Conservation (phyloP, 2,329 filamentous ascomycete genomes). For the Colletotrichum sp. region DNA sequence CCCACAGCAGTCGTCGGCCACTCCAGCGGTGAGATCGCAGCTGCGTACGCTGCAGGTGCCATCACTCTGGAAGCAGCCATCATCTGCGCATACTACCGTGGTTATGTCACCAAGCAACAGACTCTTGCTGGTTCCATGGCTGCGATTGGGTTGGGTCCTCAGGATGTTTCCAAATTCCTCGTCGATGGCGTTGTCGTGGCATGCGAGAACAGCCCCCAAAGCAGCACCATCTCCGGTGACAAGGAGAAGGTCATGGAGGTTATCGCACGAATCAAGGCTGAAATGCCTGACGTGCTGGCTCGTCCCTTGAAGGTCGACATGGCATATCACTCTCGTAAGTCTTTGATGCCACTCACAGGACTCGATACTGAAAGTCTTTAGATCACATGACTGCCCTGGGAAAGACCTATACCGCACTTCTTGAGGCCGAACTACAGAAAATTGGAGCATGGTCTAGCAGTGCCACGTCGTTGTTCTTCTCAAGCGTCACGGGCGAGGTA, state of each 20-base stretch:
- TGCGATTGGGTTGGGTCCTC: background rate
- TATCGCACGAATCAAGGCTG: background rate
- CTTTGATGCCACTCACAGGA: background rate
- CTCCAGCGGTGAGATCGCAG: constrained; percentile 48
- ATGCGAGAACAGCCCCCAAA: background rate
- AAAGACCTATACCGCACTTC: background rate
- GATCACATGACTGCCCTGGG: background rate
- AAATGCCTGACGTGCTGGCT: background rate
- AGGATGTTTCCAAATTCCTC: background rate
- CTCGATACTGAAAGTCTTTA: background rate
- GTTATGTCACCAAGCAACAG: constrained; percentile 10
- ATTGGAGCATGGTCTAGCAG: background rate
- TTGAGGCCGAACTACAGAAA: background rate
- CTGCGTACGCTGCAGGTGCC: constrained; percentile 43
- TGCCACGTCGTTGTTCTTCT: background rate
- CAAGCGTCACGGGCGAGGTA: constrained; percentile 31
- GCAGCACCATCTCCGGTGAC: constrained; percentile 2
- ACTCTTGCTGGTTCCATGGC: constrained; percentile 20
- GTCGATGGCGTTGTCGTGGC: background rate
- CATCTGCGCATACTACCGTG: constrained; percentile 30
- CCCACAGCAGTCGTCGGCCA: constrained; percentile 44
- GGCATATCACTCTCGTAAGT: background rate
- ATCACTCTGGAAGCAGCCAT: constrained; percentile 40
- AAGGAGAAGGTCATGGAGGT: background rate
- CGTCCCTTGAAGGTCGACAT: background rate